Evolutionary conservation across 305 asterid species (phyloP).

Genomic region (Caryopteris hybrid): DNA sequence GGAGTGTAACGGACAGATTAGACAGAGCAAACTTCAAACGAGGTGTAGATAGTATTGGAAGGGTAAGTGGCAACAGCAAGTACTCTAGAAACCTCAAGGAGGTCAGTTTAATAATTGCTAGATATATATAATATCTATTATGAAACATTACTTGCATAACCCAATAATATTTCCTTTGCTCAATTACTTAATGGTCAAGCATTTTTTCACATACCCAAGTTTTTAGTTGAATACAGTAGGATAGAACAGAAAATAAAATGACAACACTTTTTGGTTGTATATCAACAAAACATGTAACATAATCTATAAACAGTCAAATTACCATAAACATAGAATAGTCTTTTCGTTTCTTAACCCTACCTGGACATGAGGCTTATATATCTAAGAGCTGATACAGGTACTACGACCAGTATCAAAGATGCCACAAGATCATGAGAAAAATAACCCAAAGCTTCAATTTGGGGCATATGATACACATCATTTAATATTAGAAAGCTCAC

Average conservation of each 20-base stretch:
- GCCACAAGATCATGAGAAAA: conserved; percentile 5
- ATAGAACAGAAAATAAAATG: background rate
- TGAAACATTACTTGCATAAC: background rate
- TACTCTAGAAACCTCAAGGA: background rate
- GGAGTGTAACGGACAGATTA: no score
- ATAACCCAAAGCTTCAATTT: background rate
- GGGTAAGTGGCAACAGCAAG: background rate
- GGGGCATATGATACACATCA: background rate
- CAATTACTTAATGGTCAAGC: background rate
- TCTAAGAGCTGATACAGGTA: background rate
- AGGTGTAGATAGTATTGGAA: background rate
- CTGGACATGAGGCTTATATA: background rate
- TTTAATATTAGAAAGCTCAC: conserved; percentile 39
- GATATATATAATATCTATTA: background rate
- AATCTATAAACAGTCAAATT: background rate
- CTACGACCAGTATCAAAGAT: background rate
- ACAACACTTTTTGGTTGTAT: background rate
- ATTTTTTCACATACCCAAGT: background rate
- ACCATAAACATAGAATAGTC: background rate
- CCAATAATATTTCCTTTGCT: background rate
- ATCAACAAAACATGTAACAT: background rate
- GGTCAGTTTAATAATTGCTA: background rate
- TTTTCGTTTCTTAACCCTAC: background rate
- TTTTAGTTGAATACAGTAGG: background rate
- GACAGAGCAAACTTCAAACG: background rate